These are phyloP conservation scores for Colletotrichum salicis DNA, from an alignment of 2,329 filamentous ascomycete species.

Conservation along the genomic window DNA sequence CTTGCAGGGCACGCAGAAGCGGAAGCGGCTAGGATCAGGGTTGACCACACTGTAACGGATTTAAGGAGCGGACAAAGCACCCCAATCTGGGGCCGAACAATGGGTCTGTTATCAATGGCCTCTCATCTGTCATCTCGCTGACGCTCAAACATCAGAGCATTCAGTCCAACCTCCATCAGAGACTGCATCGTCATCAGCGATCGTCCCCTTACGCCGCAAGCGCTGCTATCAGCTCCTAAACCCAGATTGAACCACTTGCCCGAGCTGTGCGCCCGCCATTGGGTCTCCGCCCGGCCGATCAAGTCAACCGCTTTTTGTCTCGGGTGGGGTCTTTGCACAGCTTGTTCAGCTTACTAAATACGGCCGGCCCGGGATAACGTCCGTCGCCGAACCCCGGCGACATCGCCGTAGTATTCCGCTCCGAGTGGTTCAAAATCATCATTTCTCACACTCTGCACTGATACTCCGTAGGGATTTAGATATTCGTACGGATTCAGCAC, in stretches of 20 bases:
- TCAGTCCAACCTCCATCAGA: neutral
- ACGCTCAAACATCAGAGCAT: neutral
- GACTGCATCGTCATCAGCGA: constrained; percentile 5
- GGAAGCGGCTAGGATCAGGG: constrained; percentile 19
- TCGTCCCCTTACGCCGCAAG: neutral
- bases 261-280: neutral
- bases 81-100: constrained; percentile 24
- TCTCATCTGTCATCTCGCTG: constrained; percentile 1
- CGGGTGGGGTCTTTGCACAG: neutral
- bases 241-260: neutral
- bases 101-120: constrained; percentile 13
- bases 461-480: too few relatives aligned
- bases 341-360: neutral
- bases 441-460: neutral
- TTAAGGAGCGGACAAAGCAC: constrained; percentile 25
- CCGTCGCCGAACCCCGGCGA: neutral
- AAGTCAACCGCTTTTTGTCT: neutral
- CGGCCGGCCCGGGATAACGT: neutral
- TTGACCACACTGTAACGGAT: constrained; percentile 3
- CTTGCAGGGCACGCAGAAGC: constrained; percentile 18
- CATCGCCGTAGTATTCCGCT: neutral
- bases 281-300: neutral
- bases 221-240: neutral
- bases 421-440: neutral
- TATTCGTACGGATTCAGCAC: neutral